Base-by-base conservation (phyloP, 768 basidiomycete species). In the Russula emetica region DNA sequence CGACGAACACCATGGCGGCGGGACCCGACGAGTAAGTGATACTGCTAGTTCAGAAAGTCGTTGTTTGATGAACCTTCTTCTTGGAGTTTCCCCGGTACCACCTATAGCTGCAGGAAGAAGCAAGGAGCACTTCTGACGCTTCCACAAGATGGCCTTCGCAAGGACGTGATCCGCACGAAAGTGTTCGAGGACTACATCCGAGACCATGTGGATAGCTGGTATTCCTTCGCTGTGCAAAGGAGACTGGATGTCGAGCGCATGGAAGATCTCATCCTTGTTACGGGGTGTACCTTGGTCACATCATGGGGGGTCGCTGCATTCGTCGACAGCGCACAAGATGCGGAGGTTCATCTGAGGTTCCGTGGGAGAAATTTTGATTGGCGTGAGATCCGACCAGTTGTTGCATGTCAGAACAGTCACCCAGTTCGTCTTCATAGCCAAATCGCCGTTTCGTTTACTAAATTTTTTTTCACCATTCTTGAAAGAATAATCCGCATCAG, bases 241-340 rank as follows among this genome's bases (percentile, higher is more conserved):
- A n/a, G 5, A 3, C 45, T 64, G 1, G 60, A 30, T 22, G 60
- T 56, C 28, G 38, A 42, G 2, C 60, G 45, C 7, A 34, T 64
- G 63, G 63, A 64, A 32, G 63, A 64, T 24, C 44, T 64, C 2
- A 64, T 64, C 22, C 52, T 64, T n/a, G 58, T 64, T 4, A 11
- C 63, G 8, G 63, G 63, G 0, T 53, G 63, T 47, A 55, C 51
- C 13, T 24, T 59, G 22, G 54, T 52, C 20, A 22, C 26, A 13
- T 49, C 63, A 10, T 64, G 63, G 63, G 63, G 58, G 9, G 45
- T 42, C 9, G 53, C 38, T 26, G 22, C 36, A 5, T 44, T 64
- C 13, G 7, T 22, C 1, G 47, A 45, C 24, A 18, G 7, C 42
- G 2, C 30, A 0, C 13, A 14, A 13, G 56, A 51, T 24, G 47